Base-by-base conservation (phyloP, 352 stramenopile genomes). In the Pythium vanterpoolii region DNA sequence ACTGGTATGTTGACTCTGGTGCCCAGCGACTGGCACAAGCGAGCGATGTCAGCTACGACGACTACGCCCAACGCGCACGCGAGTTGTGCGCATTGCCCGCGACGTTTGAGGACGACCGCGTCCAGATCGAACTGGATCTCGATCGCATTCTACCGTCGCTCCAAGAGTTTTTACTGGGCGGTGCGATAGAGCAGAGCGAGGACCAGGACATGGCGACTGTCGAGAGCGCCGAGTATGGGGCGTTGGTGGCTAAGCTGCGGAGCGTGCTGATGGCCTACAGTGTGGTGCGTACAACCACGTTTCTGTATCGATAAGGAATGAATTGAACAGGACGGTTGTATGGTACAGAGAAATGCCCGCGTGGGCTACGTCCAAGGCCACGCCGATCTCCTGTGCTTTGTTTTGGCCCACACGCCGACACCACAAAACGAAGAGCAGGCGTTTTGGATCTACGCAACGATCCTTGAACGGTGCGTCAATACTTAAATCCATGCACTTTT, bases 331-430 rank as follows among this genome's bases (percentile, higher is more conserved):
- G 13, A 16, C 7, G 0, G 19, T 42, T 19, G 9, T 42, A 5
- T 16, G 4, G 7, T 42, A 3, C 14, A 89, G 76, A 65, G 79
- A 31, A 91, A 89, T 46, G 67, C 76, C 34, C 74, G 79, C 24
- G 76, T 91, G n/a, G 82, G 82, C 0, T 91, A 91, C 52, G 77
- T 91, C 1, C 82, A 91, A 52, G 82, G 82, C 42, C 82, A 91
- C 36, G 79, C 77, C 28, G 82, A 91, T 26, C 64, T 91, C 1
- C 48, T 91, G 31, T 89, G 82, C 47, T 91, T 89, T 48, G 51
- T 91, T 18, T 45, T 91, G 30, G 77, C 74, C 4, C 73, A 82
- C 50, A 69, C 72, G 21, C 76, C 78, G 21, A 47, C 54, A 1
- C 48, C 53, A 4, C 54, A 73, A 28, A 66, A 81, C 45, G 82